Evolutionary conservation across 345 rosid species (phyloP).

Genomic region (Citrus medica): DNA sequence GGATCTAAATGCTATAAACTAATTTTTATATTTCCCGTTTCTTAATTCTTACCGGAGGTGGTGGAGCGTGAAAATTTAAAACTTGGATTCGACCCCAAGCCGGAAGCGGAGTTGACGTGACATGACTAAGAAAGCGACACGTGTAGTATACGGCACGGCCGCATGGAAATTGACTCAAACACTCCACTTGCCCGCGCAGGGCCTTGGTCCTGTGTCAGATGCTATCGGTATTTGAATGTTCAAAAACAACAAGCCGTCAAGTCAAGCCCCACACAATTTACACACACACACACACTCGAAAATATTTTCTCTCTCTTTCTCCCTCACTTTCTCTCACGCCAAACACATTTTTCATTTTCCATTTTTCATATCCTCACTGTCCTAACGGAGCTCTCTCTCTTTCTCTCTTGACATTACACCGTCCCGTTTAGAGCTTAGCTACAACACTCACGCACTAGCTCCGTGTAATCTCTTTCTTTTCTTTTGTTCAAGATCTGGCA

Average conservation of each 20-base stretch:
- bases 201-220: constrained; percentile 12
- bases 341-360: neutral
- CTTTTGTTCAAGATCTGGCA: constrained; percentile 23
- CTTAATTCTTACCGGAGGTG: too few relatives aligned
- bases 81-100: neutral
- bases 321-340: constrained; percentile 5
- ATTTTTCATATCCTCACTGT: neutral
- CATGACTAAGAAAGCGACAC: neutral
- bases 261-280: neutral
- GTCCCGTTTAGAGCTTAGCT: neutral
- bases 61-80: neutral
- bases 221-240: constrained; percentile 57
- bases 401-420: neutral
- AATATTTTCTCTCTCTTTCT: constrained; percentile 6
- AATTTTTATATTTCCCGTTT: neutral
- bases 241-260: constrained; percentile 38
- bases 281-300: constrained; percentile 3
- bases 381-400: neutral
- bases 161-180: neutral
- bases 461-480: constrained; percentile 7
- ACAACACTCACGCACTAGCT: neutral
- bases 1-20: neutral
- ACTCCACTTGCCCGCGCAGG: constrained; percentile 37
- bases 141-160: constrained; percentile 3
- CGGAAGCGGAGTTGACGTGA: neutral